phyloP scores from a whole-genome alignment of 1,139 yeast species.

The Geotrichum klebahnii region DNA sequence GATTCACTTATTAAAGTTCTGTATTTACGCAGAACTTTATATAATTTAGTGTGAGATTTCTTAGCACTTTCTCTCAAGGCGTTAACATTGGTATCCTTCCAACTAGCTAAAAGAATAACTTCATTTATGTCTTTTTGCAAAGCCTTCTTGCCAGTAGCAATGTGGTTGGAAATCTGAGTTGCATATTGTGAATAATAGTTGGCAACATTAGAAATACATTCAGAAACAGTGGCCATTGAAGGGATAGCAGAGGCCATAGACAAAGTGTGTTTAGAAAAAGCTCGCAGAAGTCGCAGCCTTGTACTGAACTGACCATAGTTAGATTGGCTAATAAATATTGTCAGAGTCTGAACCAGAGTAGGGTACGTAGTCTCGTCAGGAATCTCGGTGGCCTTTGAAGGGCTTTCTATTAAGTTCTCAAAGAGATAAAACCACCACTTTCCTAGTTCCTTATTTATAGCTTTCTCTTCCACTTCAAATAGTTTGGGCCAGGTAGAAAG shows the following conservation, averaged over 20 bases:
- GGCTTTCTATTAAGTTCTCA: constrained; percentile 53
- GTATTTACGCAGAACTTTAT: constrained; percentile 79
- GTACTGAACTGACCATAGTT: constrained; percentile 65
- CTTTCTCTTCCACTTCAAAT: constrained; percentile 61
- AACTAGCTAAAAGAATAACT: constrained; percentile 81
- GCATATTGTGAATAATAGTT: constrained; percentile 64
- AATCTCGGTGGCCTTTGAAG: constrained; percentile 25
- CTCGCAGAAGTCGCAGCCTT: constrained; percentile 55
- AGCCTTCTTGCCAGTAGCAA: constrained; percentile 47
- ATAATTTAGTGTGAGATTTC: constrained; percentile 76
- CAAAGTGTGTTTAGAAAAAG: constrained; percentile 54
- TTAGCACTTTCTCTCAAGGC: constrained; percentile 92
- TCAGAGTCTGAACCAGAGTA: constrained; percentile 63
- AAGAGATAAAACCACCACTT: constrained; percentile 90
- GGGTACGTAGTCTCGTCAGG: constrained; percentile 36
- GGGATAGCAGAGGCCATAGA: constrained; percentile 21
- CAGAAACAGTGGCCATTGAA: constrained; percentile 30
- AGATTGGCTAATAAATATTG: constrained; percentile 70
- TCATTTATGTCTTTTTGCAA: constrained; percentile 80
- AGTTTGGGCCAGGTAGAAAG: constrained; percentile 79
- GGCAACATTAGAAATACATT: constrained; percentile 59
- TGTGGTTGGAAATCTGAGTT: constrained; percentile 46
- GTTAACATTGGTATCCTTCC: constrained; percentile 94
- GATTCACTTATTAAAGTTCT: constrained; percentile 57
- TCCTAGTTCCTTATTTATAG: constrained; percentile 53